A percentile compares a stretch with the other conserved stretches of the same genome.
These are phyloP conservation scores for Amaranthus tricolor DNA, from an alignment of 179 eudicot genomes.

Conservation along the genomic window DNA sequence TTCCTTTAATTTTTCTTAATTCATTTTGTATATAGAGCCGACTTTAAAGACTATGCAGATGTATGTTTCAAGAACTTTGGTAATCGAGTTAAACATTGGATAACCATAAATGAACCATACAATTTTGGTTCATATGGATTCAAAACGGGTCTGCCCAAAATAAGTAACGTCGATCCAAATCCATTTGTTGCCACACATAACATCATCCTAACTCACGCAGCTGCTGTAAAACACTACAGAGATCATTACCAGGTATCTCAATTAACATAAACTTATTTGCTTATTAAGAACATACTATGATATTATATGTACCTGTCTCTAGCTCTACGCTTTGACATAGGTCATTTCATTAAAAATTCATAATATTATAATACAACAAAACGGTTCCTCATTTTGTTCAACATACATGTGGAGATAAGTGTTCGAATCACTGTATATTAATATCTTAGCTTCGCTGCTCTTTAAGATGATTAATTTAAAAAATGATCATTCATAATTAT, in stretches of 20 bases:
- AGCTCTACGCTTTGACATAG: too few species aligned
- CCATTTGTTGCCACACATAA: conserved; percentile 5
- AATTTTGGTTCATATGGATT: conserved; percentile 1
- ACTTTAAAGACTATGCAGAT: neutral
- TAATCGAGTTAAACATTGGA: neutral
- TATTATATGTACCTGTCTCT: too few species aligned
- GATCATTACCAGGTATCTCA: neutral
- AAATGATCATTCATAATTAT: too few species aligned
- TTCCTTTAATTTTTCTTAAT: neutral
- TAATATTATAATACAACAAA: too few species aligned
- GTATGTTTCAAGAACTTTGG: neutral
- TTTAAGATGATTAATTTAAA: too few species aligned
- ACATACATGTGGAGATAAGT: too few species aligned
- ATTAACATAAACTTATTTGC: too few species aligned
- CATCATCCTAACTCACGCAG: neutral
- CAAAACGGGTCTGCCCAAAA: neutral
- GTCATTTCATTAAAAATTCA: too few species aligned
- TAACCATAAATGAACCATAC: neutral
- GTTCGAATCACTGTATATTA: too few species aligned
- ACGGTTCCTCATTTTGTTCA: too few species aligned
- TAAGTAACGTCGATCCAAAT: neutral
- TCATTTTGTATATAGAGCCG: neutral
- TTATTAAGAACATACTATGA: too few species aligned
- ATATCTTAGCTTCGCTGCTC: too few species aligned
- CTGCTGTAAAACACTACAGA: neutral